Conservation (phyloP, 2,329 filamentous ascomycete species). For the Diaporthe capsici region DNA sequence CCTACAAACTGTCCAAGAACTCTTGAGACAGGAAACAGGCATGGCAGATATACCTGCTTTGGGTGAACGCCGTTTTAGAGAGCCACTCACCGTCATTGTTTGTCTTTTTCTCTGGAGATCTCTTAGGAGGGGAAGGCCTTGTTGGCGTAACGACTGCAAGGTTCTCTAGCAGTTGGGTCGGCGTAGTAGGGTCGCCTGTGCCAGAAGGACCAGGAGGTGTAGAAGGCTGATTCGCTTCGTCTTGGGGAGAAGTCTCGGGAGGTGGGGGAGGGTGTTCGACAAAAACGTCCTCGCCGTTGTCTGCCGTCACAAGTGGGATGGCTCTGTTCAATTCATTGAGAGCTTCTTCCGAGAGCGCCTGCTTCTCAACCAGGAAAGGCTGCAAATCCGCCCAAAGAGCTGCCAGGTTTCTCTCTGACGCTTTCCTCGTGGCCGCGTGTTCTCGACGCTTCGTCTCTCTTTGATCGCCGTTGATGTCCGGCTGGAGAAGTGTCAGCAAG, state of each 20-base stretch:
- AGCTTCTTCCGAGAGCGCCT: not conserved
- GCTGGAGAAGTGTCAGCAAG: not conserved
- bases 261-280: not conserved
- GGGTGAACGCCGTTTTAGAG: not conserved
- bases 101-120: conserved; percentile 10
- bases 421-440: not conserved
- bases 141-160: not conserved
- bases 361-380: not conserved
- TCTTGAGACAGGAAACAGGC: too few relatives aligned
- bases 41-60: not conserved
- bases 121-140: not conserved
- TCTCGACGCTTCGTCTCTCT: not conserved
- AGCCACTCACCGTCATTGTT: not conserved
- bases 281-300: not conserved
- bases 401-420: not conserved
- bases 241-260: not conserved
- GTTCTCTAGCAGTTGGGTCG: not conserved
- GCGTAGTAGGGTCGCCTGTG: not conserved
- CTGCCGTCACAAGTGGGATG: not conserved
- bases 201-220: not conserved
- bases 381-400: not conserved
- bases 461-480: not conserved
- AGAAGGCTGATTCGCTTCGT: not conserved
- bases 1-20: not conserved
- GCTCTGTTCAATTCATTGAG: not conserved